phyloP scores from a whole-genome alignment of 1,139 yeast genomes.

The Scheffersomyces insectosa region DNA sequence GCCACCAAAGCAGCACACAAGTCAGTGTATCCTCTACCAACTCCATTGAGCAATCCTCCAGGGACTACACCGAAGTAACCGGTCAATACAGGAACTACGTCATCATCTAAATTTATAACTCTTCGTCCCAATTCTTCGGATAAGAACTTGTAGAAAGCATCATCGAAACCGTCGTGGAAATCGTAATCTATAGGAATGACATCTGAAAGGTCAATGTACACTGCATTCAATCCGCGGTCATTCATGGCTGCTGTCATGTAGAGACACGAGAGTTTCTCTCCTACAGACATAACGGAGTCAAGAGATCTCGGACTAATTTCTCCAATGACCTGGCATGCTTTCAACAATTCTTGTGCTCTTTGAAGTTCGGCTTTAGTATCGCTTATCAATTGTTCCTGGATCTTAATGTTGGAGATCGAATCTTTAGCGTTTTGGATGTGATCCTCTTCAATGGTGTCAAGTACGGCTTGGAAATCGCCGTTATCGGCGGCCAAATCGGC shows the following conservation, averaged over 20 bases:
- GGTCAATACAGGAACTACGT: slow-evolving; percentile 83
- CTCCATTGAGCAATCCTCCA: slow-evolving; percentile 87
- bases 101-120: slow-evolving; percentile 46
- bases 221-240: slow-evolving; percentile 75
- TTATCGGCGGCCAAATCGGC: slow-evolving; percentile 73
- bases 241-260: slow-evolving; percentile 84
- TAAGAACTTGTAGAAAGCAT: slow-evolving; percentile 64
- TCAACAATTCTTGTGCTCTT: slow-evolving; percentile 65
- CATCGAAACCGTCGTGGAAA: slow-evolving; percentile 58
- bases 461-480: slow-evolving; percentile 51
- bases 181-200: slow-evolving; percentile 65
- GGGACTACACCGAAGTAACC: slow-evolving; percentile 96
- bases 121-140: slow-evolving; percentile 60
- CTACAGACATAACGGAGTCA: slow-evolving; percentile 89
- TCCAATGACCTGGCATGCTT: slow-evolving; percentile 89
- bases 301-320: slow-evolving; percentile 87
- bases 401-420: slow-evolving; percentile 44
- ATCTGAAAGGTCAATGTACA: slow-evolving; percentile 75
- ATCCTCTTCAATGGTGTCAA: slow-evolving; percentile 70
- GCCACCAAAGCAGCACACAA: slow-evolving; percentile 96
- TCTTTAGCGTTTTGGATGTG: slow-evolving; percentile 73
- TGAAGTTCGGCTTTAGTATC: slow-evolving; percentile 68
- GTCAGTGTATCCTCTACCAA: slow-evolving; percentile 97
- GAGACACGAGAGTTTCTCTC: slow-evolving; percentile 88
- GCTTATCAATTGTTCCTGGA: slow-evolving; percentile 50